These are phyloP conservation scores for Boletus bicolor DNA, from an alignment of 768 basidiomycete genomes.

Conservation along the genomic window DNA sequence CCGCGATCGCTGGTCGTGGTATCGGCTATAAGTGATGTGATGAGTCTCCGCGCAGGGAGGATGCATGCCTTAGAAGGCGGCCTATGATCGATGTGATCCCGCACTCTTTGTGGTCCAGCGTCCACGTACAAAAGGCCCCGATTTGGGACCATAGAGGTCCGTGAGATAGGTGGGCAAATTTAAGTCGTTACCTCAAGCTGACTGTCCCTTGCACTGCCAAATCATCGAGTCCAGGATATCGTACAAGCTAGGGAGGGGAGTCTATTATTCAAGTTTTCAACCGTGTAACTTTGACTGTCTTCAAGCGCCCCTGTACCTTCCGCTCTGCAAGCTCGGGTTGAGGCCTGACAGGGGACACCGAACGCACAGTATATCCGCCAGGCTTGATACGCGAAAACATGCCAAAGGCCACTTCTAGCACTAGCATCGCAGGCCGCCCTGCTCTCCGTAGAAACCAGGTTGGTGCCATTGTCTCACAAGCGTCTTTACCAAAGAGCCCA, in stretches of 20 bases:
- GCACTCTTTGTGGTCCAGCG: not conserved
- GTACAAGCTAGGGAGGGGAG: not conserved
- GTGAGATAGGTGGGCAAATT: constrained; percentile 21
- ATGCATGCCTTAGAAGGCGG: too few species aligned
- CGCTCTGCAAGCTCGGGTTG: not conserved
- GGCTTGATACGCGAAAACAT: constrained; percentile 35
- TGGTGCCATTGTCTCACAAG: constrained; percentile 4
- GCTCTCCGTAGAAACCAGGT: constrained; percentile 81
- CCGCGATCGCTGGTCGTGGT: too few species aligned
- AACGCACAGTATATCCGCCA: not conserved
- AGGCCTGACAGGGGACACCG: constrained; percentile 2
- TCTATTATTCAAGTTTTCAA: too few species aligned
- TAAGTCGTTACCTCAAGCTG: constrained; percentile 14
- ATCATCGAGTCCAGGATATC: not conserved
- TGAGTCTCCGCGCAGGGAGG: not conserved
- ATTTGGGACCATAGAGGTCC: constrained; percentile 20
- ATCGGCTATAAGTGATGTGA: not conserved
- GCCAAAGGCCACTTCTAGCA: constrained; percentile 58
- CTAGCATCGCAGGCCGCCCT: constrained; percentile 43
- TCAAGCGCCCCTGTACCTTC: not conserved
- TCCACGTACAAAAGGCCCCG: not conserved
- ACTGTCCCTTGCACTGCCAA: not conserved
- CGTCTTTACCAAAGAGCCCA: constrained; percentile 9
- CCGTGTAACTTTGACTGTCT: too few species aligned
- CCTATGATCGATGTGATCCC: too few species aligned